phyloP scores from a whole-genome alignment of 768 basidiomycete species.

The Podaxis carcinomalis region DNA sequence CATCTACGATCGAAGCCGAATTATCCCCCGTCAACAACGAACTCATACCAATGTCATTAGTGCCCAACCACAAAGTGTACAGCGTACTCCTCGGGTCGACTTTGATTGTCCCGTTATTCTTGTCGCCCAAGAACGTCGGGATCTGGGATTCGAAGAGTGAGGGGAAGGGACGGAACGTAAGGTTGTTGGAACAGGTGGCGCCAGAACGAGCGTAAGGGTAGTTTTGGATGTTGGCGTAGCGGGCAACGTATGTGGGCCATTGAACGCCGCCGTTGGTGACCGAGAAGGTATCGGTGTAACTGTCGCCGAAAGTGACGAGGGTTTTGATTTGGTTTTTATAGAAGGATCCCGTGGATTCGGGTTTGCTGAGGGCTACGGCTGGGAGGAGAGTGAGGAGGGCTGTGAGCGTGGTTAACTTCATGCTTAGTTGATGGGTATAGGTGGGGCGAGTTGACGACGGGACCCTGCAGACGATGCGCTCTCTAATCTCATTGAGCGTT shows the following conservation, averaged over 20 bases:
- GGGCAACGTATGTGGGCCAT: slow-evolving; percentile 61
- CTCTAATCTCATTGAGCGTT: neutral
- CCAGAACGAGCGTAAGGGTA: slow-evolving; percentile 59
- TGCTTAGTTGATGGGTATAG: neutral
- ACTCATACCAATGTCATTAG: slow-evolving; percentile 56
- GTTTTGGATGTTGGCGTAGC: slow-evolving; percentile 47
- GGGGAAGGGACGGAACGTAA: slow-evolving; percentile 56
- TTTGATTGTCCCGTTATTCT: slow-evolving; percentile 36
- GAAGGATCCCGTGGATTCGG: neutral
- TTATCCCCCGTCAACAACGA: slow-evolving; percentile 50
- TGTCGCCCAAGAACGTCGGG: slow-evolving; percentile 44
- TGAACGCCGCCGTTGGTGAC: slow-evolving; percentile 38
- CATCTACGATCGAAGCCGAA: slow-evolving; percentile 52
- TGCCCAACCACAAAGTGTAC: slow-evolving; percentile 68
- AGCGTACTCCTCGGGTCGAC: slow-evolving; percentile 44
- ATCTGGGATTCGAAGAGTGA: slow-evolving; percentile 56
- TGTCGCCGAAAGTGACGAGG: slow-evolving; percentile 67
- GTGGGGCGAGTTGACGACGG: neutral
- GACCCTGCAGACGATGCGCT: neutral
- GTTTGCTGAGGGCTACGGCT: neutral
- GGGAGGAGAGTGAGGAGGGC: slow-evolving; percentile 1
- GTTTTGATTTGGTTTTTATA: slow-evolving; percentile 46
- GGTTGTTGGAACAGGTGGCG: slow-evolving; percentile 61
- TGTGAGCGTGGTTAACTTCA: neutral
- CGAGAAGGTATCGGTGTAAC: slow-evolving; percentile 50